Conservation (phyloP, 2,329 filamentous ascomycete genomes). For the Diaporthe eres region DNA sequence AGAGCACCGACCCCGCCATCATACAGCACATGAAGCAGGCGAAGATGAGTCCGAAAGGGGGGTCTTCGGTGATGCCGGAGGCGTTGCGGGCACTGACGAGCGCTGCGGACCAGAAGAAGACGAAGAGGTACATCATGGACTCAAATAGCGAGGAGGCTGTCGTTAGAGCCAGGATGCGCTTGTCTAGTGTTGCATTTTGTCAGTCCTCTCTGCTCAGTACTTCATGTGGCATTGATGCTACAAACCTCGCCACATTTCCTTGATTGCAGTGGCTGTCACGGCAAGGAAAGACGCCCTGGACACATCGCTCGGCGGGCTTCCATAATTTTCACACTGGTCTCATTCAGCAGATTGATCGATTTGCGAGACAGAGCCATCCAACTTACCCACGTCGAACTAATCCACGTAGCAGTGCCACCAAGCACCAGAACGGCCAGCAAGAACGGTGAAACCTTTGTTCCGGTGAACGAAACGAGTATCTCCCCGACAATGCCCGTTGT, state of each 20-base stretch:
- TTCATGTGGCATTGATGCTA: background rate
- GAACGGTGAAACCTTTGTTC: conserved; percentile 63
- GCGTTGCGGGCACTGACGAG: conserved; percentile 58
- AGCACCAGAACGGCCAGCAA: conserved; percentile 40
- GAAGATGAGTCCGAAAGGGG: conserved; percentile 66
- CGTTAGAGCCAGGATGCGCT: conserved; percentile 64
- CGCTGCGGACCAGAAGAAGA: conserved; percentile 73
- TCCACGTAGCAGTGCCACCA: conserved; percentile 57
- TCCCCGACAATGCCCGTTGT: conserved; percentile 66
- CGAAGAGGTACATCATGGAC: conserved; percentile 73
- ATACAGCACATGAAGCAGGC: conserved; percentile 70
- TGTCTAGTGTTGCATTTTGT: conserved; percentile 49
- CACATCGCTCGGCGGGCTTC: background rate
- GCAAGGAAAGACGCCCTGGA: background rate
- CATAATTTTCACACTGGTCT: conserved; percentile 13
- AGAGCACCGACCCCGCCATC: conserved; percentile 65
- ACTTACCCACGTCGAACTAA: conserved; percentile 64
- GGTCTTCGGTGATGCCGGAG: conserved; percentile 7
- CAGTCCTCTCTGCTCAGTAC: background rate
- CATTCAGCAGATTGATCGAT: background rate
- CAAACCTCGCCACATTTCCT: conserved; percentile 10
- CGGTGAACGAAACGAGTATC: conserved; percentile 61
- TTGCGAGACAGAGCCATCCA: background rate
- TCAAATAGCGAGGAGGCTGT: conserved; percentile 71
- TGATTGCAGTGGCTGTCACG: background rate